Conservation (phyloP, 2,329 filamentous ascomycete species). For the Aphanocladium album region DNA sequence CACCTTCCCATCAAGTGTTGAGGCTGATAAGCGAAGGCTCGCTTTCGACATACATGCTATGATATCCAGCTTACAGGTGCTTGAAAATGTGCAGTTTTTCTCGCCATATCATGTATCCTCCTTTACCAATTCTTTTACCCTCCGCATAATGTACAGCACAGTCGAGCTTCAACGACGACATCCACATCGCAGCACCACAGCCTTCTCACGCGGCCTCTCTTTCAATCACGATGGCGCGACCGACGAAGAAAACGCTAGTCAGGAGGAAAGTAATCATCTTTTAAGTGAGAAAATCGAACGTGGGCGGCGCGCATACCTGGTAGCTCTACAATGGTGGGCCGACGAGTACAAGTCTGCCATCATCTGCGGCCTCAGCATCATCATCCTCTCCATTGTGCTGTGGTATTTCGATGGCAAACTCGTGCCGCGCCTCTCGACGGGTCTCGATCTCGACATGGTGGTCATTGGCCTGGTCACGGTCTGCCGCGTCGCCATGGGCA, state of each 20-base stretch:
- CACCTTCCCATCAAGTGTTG: background rate
- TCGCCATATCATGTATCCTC: background rate
- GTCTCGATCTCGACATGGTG: slow-evolving; percentile 29
- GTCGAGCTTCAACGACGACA: background rate
- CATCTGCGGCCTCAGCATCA: slow-evolving; percentile 24
- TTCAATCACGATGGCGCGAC: slow-evolving; percentile 9
- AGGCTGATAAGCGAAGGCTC: background rate
- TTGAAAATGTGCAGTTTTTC: background rate
- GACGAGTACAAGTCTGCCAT: slow-evolving; percentile 31
- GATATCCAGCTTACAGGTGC: background rate
- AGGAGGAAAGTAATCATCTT: background rate
- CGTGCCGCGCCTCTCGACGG: slow-evolving; percentile 24
- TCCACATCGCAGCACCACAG: background rate
- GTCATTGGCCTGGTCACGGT: slow-evolving; percentile 34
- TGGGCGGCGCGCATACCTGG: slow-evolving; percentile 13
- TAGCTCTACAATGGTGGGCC: slow-evolving; percentile 31
- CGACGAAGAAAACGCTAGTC: background rate
- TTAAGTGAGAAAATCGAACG: slow-evolving; percentile 5
- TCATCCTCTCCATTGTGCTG: slow-evolving; percentile 25
- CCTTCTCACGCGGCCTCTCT: background rate
- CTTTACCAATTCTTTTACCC: background rate
- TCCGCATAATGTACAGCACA: background rate
- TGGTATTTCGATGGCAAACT: slow-evolving; percentile 25
- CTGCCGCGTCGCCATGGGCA: slow-evolving; percentile 31
- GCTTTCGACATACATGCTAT: background rate